Percentiles rank a stretch among this genome's conserved stretches.
Evolutionary conservation across 2,329 filamentous ascomycete species (phyloP).

Genomic region (Alternaria sp.): DNA sequence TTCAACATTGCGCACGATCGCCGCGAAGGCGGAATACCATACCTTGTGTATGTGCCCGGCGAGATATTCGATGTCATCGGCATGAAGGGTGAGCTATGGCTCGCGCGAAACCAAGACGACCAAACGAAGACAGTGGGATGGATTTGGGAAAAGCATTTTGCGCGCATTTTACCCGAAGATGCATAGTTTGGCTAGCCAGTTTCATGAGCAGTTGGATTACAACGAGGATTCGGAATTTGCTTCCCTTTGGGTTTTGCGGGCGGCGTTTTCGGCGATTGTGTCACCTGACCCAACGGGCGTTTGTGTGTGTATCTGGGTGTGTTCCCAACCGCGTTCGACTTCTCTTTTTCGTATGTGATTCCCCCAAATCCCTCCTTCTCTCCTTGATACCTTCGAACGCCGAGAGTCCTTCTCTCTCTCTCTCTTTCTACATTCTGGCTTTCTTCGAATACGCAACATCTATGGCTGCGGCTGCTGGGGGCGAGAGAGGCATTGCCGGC

Average conservation of each 20-base stretch:
- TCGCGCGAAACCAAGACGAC: constrained; percentile 97
- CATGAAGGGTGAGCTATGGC: constrained; percentile 96
- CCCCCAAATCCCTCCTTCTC: constrained; percentile 13
- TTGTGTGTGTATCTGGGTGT: neutral
- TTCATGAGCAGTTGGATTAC: neutral
- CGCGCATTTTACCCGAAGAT: constrained; percentile 48
- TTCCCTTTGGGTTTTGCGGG: neutral
- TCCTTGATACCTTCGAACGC: neutral
- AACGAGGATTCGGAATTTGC: neutral
- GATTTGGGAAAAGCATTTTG: constrained; percentile 99
- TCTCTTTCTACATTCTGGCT: neutral
- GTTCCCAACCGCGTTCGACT: neutral
- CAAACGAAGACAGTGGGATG: constrained; percentile 79
- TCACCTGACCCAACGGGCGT: neutral
- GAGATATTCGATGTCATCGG: constrained; percentile 79
- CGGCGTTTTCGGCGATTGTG: constrained; percentile 1
- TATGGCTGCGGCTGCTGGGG: neutral
- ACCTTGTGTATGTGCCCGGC: constrained; percentile 92
- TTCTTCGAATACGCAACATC: neutral
- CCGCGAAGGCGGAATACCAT: constrained; percentile 92
- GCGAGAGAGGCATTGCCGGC: neutral
- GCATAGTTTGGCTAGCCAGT: constrained; percentile 14
- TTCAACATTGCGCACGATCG: constrained; percentile 95
- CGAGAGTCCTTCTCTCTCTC: neutral
- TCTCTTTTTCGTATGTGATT: constrained; percentile 20